phyloP scores from a whole-genome alignment of 495 filamentous ascomycete species.

The Talaromyces thailandensis region DNA sequence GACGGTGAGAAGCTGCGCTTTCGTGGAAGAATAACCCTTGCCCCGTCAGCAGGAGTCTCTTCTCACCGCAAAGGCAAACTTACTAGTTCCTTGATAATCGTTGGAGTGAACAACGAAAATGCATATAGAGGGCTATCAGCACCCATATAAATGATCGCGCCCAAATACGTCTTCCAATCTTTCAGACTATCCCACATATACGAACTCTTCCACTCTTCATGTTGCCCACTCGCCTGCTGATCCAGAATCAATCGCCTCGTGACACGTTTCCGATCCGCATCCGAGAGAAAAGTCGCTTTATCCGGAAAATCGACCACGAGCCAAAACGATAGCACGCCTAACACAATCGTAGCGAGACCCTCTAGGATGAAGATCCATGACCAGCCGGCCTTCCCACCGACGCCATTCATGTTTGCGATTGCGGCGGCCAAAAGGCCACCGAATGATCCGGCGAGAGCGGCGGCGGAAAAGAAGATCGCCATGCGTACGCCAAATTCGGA shows the following conservation, averaged over 20 bases:
- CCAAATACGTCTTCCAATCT: slow-evolving; percentile 84
- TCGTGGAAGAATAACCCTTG: slow-evolving; percentile 57
- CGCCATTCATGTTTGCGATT: slow-evolving; percentile 66
- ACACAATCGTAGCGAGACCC: slow-evolving; percentile 50
- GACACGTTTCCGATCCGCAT: slow-evolving; percentile 64
- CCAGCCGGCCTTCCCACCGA: slow-evolving; percentile 60
- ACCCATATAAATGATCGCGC: slow-evolving; percentile 74
- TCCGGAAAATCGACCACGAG: slow-evolving; percentile 88
- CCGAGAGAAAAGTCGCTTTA: slow-evolving; percentile 66
- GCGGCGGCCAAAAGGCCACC: slow-evolving; percentile 75
- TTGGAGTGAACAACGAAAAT: slow-evolving; percentile 84
- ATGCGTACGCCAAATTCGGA: slow-evolving; percentile 67
- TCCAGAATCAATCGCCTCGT: slow-evolving; percentile 64
- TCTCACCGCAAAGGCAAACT: slow-evolving; percentile 4
- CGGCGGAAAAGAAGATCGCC: slow-evolving; percentile 88
- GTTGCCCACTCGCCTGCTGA: slow-evolving; percentile 66
- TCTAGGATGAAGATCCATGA: slow-evolving; percentile 64
- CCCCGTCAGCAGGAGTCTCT: slow-evolving; percentile 12
- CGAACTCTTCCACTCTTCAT: slow-evolving; percentile 67
- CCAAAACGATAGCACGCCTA: slow-evolving; percentile 71
- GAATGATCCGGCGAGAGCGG: slow-evolving; percentile 77
- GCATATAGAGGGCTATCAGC: slow-evolving; percentile 66
- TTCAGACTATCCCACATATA: slow-evolving; percentile 69
- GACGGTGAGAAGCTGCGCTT: slow-evolving; percentile 73
- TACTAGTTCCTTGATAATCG: slow-evolving; percentile 59